phyloP scores from a whole-genome alignment of 371 early-diverging fungal species.

The Apophysomyces ossiformis region DNA sequence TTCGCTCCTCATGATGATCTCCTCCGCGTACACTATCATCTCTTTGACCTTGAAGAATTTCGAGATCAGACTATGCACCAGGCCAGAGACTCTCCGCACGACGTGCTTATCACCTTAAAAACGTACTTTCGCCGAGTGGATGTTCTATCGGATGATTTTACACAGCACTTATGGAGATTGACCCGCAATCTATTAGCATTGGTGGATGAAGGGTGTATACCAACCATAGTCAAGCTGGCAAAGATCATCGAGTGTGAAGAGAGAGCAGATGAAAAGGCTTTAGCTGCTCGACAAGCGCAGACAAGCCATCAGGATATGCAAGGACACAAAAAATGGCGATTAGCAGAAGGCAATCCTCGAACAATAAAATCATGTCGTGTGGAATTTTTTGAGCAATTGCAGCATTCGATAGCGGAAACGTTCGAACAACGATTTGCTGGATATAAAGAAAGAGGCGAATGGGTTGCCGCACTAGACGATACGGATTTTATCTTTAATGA shows the following conservation, averaged over 20 bases:
- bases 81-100: constrained; percentile 74
- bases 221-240: constrained; percentile 80
- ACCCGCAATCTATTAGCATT: constrained; percentile 80
- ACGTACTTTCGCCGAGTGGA: constrained; percentile 86
- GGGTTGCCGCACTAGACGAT: constrained; percentile 64
- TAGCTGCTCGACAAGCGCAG: constrained; percentile 61
- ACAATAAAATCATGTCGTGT: constrained; percentile 75
- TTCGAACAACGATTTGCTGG: constrained; percentile 62
- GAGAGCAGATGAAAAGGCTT: constrained; percentile 78
- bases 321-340: constrained; percentile 56
- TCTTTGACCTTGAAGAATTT: constrained; percentile 88
- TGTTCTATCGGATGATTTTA: constrained; percentile 78
- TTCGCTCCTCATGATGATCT: constrained; percentile 75
- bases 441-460: constrained; percentile 53
- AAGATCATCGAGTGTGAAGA: constrained; percentile 95
- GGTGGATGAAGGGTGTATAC: constrained; percentile 67
- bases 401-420: constrained; percentile 68
- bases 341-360: constrained; percentile 63
- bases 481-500: constrained; percentile 88
- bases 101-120: constrained; percentile 80
- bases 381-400: constrained; percentile 76
- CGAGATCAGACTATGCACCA: constrained; percentile 82
- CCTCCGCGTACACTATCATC: constrained; percentile 84
- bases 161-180: constrained; percentile 83
- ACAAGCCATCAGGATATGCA: constrained; percentile 62